Evolutionary conservation across 345 rosid genomes (phyloP).

Genomic region (Mercurialis annua): DNA sequence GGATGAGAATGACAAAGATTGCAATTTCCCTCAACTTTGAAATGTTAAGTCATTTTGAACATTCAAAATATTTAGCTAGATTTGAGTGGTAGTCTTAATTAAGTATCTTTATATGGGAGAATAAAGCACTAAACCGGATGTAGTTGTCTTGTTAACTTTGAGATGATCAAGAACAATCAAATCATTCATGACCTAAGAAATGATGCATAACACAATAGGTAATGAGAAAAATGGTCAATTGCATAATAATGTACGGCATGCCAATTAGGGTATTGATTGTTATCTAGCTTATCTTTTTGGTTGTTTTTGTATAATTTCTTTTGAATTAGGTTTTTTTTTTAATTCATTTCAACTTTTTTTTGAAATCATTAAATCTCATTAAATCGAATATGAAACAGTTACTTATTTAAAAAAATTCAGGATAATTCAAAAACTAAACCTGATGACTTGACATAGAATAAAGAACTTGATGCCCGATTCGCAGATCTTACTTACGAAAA

Average conservation of each 20-base stretch:
- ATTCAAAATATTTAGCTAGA: not conserved
- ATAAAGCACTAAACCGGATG: not conserved
- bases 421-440: too few relatives aligned
- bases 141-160: not conserved
- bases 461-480: too few relatives aligned
- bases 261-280: not conserved
- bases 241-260: slow-evolving; percentile 1
- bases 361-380: too few relatives aligned
- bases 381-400: too few relatives aligned
- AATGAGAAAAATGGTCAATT: not conserved
- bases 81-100: not conserved
- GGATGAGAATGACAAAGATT: not conserved
- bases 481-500: too few relatives aligned
- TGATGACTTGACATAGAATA: too few relatives aligned
- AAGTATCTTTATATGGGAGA: not conserved
- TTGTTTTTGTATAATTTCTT: too few relatives aligned
- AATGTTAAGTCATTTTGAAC: not conserved
- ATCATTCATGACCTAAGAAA: slow-evolving; percentile 7
- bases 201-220: not conserved
- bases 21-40: not conserved
- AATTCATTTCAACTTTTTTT: too few relatives aligned
- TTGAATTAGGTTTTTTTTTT: too few relatives aligned
- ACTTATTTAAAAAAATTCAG: too few relatives aligned
- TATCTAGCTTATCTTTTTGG: not conserved
- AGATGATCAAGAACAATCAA: slow-evolving; percentile 6